phyloP scores from a whole-genome alignment of 2,329 filamentous ascomycete genomes.

The Ceratocystiopsis sp. region DNA sequence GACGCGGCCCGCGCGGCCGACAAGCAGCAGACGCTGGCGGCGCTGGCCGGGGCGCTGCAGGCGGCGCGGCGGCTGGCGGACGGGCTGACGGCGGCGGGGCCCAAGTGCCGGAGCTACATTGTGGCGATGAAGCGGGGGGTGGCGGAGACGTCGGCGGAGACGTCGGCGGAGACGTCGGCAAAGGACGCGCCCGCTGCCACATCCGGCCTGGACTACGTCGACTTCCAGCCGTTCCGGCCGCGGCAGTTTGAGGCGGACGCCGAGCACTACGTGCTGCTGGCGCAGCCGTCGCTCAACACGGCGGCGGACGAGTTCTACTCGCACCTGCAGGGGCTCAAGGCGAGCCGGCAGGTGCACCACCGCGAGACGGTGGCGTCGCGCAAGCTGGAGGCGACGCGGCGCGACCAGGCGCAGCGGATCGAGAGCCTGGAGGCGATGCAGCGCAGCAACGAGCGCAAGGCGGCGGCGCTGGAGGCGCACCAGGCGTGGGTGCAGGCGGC shows the following conservation, averaged over 20 bases:
- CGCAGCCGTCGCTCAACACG: conserved; percentile 75
- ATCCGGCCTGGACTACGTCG: conserved; percentile 57
- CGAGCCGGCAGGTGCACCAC: conserved; percentile 70
- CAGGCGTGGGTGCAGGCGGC: conserved; percentile 82
- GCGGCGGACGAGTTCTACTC: conserved; percentile 96
- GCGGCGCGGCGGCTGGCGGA: conserved; percentile 54
- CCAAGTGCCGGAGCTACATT: conserved; percentile 66
- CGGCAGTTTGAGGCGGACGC: conserved; percentile 57
- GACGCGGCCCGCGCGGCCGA: too few relatives aligned
- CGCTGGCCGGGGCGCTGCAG: conserved; percentile 49
- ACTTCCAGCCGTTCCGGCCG: conserved; percentile 87
- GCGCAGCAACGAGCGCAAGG: conserved; percentile 70
- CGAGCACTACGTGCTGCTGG: conserved; percentile 48
- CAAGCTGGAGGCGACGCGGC: conserved; percentile 69
- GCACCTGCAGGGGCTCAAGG: conserved; percentile 81
- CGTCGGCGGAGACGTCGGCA: too few relatives aligned
- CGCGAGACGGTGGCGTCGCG: conserved; percentile 64
- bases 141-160: neutral
- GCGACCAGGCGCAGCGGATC: conserved; percentile 72
- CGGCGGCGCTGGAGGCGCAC: conserved; percentile 79
- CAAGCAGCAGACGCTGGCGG: conserved; percentile 30
- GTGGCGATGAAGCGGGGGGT: conserved; percentile 47
- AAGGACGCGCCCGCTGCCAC: too few relatives aligned
- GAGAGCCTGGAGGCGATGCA: conserved; percentile 71
- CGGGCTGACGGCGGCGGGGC: conserved; percentile 43